Percentiles rank a stretch among this genome's conserved stretches.
phyloP scores from a whole-genome alignment of 2,329 filamentous ascomycete species.

The Fusarium irregulare region DNA sequence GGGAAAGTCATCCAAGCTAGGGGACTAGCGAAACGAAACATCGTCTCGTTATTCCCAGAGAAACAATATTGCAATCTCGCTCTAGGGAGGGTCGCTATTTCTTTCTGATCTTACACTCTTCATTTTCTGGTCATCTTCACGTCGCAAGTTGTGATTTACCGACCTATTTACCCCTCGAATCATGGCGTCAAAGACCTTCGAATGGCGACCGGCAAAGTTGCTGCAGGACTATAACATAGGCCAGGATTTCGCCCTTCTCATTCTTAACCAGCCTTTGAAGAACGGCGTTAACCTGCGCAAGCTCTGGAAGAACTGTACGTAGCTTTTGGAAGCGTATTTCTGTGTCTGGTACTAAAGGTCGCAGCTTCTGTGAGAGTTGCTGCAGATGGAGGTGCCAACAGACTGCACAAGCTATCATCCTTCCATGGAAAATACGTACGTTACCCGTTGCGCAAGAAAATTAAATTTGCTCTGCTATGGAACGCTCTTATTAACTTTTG shows the following conservation, averaged over 20 bases:
- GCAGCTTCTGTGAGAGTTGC: conserved; percentile 77
- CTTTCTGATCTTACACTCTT: background rate
- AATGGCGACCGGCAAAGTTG: conserved; percentile 56
- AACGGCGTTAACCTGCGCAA: conserved; percentile 60
- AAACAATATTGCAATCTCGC: conserved; percentile 5
- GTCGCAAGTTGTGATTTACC: conserved; percentile 3
- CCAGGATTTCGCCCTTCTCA: conserved; percentile 58
- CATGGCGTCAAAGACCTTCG: conserved; percentile 47
- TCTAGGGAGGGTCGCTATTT: background rate
- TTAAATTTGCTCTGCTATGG: background rate
- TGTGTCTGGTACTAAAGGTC: conserved; percentile 30
- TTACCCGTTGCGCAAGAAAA: conserved; percentile 7
- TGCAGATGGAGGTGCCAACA: conserved; percentile 92
- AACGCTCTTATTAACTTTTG: conserved; percentile 11
- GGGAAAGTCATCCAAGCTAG: conserved; percentile 23
- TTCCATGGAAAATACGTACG: conserved; percentile 58
- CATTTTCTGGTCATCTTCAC: background rate
- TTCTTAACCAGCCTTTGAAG: conserved; percentile 64
- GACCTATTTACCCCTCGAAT: background rate
- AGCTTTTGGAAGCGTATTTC: background rate
- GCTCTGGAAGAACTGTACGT: conserved; percentile 63
- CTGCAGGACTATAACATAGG: conserved; percentile 50
- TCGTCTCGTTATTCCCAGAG: conserved; percentile 7
- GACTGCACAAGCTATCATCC: conserved; percentile 65
- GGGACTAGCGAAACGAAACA: background rate